Conservation (phyloP, 441 rosid genomes). For the Erysimum pusillum region DNA sequence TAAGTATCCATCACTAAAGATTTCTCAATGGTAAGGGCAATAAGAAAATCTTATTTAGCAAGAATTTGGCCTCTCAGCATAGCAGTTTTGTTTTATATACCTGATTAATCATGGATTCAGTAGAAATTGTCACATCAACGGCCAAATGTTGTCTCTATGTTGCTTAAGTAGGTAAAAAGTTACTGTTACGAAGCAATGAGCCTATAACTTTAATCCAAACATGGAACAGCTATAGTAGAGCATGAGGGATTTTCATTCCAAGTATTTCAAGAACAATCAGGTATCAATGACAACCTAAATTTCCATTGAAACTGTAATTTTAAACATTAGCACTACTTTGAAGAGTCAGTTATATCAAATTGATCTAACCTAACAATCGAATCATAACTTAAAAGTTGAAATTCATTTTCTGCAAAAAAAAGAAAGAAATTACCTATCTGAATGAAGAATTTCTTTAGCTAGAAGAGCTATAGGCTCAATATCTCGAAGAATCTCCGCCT, state of each 20-base stretch:
- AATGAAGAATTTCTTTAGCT: conserved; percentile 79
- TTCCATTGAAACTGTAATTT: neutral
- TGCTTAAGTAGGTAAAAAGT: neutral
- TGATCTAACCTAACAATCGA: conserved; percentile 1
- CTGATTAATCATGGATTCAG: neutral
- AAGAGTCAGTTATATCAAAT: neutral
- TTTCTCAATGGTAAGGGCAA: neutral
- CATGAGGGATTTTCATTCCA: neutral
- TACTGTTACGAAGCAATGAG: conserved; percentile 6
- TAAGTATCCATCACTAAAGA: neutral
- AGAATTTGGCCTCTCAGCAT: neutral
- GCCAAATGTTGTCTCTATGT: neutral
- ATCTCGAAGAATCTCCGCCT: conserved; percentile 74
- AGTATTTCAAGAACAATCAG: conserved; percentile 2
- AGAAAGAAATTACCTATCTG: conserved; percentile 56
- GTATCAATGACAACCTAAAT: conserved; percentile 14
- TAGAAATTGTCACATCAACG: neutral
- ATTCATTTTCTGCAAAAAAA: neutral
- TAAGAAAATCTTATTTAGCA: neutral
- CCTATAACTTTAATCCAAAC: neutral
- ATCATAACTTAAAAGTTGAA: neutral
- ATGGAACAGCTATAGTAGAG: neutral
- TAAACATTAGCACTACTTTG: neutral
- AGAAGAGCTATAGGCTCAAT: conserved; percentile 62
- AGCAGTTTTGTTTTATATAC: conserved; percentile 2